Evolutionary conservation across 1,139 yeast species (phyloP).

Genomic region (Candida glucosophila): DNA sequence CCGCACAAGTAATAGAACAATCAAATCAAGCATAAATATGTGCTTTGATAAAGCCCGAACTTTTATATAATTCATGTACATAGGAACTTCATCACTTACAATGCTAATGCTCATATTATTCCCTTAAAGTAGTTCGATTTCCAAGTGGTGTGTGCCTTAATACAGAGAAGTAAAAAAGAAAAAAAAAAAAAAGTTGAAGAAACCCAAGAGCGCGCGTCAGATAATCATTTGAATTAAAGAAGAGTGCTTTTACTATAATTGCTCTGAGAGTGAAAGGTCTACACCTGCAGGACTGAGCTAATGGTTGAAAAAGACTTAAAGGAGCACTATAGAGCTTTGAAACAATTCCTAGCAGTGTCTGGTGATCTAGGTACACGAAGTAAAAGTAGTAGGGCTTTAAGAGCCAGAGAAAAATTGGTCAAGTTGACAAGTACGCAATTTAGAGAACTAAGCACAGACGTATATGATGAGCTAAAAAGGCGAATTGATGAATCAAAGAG

Average conservation of each 20-base stretch:
- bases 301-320: conserved; percentile 32
- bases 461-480: conserved; percentile 80
- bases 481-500: conserved; percentile 49
- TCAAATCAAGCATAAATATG: conserved; percentile 2
- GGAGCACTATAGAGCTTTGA: conserved; percentile 42
- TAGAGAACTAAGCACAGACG: conserved; percentile 84
- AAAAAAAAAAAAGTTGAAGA: neutral
- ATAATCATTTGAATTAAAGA: too few species aligned
- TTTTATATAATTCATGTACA: too few species aligned
- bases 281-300: too few species aligned
- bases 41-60: too few species aligned
- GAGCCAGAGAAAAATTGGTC: conserved; percentile 79
- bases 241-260: conserved; percentile 1
- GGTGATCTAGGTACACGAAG: conserved; percentile 37
- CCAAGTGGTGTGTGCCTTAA: too few species aligned
- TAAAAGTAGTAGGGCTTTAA: conserved; percentile 52
- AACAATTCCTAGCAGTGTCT: conserved; percentile 44
- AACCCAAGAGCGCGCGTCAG: too few species aligned
- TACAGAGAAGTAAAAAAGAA: neutral
- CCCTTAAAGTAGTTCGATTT: too few species aligned
- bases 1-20: conserved; percentile 5
- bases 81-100: too few species aligned
- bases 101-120: too few species aligned
- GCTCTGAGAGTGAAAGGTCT: neutral
- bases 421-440: conserved; percentile 81